Evolutionary conservation across 768 basidiomycete genomes (phyloP).

Genomic region (Boletus fagicola): DNA sequence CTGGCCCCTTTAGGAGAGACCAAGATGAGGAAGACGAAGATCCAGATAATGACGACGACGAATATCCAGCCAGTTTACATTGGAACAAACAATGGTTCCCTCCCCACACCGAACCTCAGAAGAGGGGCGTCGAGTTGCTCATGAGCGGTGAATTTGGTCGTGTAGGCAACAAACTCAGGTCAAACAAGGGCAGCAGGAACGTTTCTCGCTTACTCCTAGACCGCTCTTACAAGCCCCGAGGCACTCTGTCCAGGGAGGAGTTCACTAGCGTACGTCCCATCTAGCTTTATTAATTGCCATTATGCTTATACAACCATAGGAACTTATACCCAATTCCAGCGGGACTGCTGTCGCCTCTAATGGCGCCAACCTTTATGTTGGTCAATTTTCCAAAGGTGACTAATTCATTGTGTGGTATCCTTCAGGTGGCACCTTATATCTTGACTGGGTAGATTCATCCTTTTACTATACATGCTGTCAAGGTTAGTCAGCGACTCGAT

Average conservation of each 20-base stretch:
- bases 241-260: slow-evolving; percentile 48
- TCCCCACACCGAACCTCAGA: slow-evolving; percentile 54
- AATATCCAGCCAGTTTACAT: slow-evolving; percentile 23
- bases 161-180: slow-evolving; percentile 49
- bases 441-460: slow-evolving; percentile 59
- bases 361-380: slow-evolving; percentile 75
- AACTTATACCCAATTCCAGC: slow-evolving; percentile 72
- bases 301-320: slow-evolving; percentile 38
- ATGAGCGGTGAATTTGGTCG: slow-evolving; percentile 80
- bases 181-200: slow-evolving; percentile 43
- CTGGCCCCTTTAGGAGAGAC: slow-evolving; percentile 17
- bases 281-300: not conserved
- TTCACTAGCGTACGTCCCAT: slow-evolving; percentile 47
- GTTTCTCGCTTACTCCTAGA: slow-evolving; percentile 49
- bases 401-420: not conserved
- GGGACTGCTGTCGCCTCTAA: slow-evolving; percentile 79
- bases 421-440: slow-evolving; percentile 1
- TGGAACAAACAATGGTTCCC: slow-evolving; percentile 36
- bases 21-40: slow-evolving; percentile 45
- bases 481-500: slow-evolving; percentile 43
- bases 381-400: slow-evolving; percentile 75
- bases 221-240: slow-evolving; percentile 37
- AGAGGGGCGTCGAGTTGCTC: slow-evolving; percentile 62
- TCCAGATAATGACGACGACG: slow-evolving; percentile 37
- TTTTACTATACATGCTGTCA: slow-evolving; percentile 94